Evolutionary conservation across 2,329 filamentous ascomycete genomes (phyloP).

Genomic region (Cladosporium colombiae): DNA sequence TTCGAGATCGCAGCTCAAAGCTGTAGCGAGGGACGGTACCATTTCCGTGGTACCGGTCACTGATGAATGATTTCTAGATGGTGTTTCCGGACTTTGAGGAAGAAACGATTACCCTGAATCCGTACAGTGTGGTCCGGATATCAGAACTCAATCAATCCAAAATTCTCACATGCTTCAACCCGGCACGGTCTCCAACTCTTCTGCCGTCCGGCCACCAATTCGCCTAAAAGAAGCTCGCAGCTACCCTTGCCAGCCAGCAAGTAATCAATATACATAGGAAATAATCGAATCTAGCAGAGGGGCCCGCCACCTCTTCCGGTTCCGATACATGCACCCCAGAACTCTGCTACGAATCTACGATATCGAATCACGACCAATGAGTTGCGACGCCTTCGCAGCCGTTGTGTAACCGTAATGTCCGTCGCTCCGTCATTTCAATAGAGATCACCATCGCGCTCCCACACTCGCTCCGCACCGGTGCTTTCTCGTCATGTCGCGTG

Average conservation of each 20-base stretch:
- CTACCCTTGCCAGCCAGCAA: background rate
- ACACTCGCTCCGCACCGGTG: background rate
- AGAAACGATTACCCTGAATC: background rate
- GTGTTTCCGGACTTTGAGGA: background rate
- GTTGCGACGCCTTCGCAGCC: background rate
- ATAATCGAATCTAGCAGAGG: background rate
- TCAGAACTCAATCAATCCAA: background rate
- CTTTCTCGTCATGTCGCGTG: background rate
- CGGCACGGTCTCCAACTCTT: background rate
- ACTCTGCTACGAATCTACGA: background rate
- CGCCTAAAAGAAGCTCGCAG: conserved; percentile 4
- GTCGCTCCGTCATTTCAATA: background rate
- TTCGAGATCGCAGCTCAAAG: background rate
- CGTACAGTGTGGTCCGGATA: background rate
- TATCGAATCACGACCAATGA: background rate
- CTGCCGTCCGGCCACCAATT: background rate
- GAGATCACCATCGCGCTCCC: background rate
- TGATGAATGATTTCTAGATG: background rate
- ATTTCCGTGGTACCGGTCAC: background rate
- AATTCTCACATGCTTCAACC: background rate
- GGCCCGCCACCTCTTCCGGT: background rate
- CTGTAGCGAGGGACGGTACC: too few species aligned
- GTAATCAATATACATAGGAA: background rate
- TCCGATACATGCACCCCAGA: background rate
- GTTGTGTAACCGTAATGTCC: background rate